Percentiles rank a stretch among this genome's conserved stretches.
Evolutionary conservation across 1,284 basidiomycete genomes (phyloP).

Genomic region (Apiotrichum siamense): DNA sequence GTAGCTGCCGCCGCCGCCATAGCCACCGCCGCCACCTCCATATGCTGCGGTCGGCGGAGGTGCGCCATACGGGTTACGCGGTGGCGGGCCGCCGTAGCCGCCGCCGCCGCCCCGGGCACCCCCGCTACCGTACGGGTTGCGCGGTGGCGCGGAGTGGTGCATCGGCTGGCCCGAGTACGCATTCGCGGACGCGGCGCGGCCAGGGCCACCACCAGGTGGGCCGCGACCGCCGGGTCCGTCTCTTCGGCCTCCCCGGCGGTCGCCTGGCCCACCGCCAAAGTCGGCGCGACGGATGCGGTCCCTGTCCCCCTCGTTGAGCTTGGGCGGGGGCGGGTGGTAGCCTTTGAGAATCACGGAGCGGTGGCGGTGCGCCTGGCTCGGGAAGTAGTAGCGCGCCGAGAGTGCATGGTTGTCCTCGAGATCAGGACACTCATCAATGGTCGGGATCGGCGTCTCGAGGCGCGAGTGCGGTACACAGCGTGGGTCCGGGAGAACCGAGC

Average conservation of each 20-base stretch:
- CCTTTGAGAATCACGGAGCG: conserved; percentile 76
- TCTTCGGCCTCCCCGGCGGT: too few relatives aligned
- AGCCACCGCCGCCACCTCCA: conserved; percentile 7
- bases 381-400: conserved; percentile 84
- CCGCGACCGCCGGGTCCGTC: conserved; percentile 16
- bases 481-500: conserved; percentile 73
- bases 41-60: conserved; percentile 4
- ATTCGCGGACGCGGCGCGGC: conserved; percentile 21
- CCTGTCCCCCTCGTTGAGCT: conserved; percentile 67
- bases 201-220: conserved; percentile 44
- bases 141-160: neutral
- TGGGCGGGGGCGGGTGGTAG: conserved; percentile 57
- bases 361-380: conserved; percentile 77
- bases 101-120: conserved; percentile 8
- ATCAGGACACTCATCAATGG: conserved; percentile 55
- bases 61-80: conserved; percentile 11
- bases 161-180: conserved; percentile 1
- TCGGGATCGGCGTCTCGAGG: conserved; percentile 66
- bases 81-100: conserved; percentile 4
- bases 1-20: neutral
- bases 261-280: conserved; percentile 41
- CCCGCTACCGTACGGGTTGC: conserved; percentile 1
- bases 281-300: conserved; percentile 56
- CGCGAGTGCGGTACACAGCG: conserved; percentile 87
- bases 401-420: conserved; percentile 80